Evolutionary conservation across 2,329 filamentous ascomycete species (phyloP), one percentile per base, ranked within the genome.

Genomic region (Arthrobotrys megalospora): DNA sequence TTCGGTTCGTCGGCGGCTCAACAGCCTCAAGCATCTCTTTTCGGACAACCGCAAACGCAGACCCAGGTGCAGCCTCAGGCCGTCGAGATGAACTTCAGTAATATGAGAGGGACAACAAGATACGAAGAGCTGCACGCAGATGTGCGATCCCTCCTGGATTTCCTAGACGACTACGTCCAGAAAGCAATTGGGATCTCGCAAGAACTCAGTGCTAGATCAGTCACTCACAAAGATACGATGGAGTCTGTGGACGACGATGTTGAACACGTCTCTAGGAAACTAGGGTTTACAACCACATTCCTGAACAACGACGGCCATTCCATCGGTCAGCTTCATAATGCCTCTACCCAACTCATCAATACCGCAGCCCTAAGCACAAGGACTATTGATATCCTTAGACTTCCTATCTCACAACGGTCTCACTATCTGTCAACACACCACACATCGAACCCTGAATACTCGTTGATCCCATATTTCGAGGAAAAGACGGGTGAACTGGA

Each of bases 101-200:
- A 92, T 83, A 87, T 98, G 77, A 90, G 93, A 65, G 91, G 92
- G 14, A 97, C 94, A 0, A 97, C 94, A 2, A 93, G 96, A 79
- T 97, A 96, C 86, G 93, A 94, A 83, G 95, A 97, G 84, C 90
- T 97, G 32, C 90, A 92, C 77, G 92, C 95, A 80, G 90, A 93
- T 34, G 87, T 97, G 14, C 93, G 97, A 83, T 89, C 90, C 79
- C 86, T 93, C 80, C 92, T 99, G 79, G 90, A 93, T 79, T 85
- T 87, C 8, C 90, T 97, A 80, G 95, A 99, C 84, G 89, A 89
- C 73, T 90, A 91, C 80, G 95, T 99, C 81, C 89, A 93, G 81
- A 88, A 88, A 67, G 93, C 96, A 83, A 94, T 97, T 82, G 88
- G 88, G 75, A 91, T 91, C 84, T 91, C 93, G 83, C 90, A 92